Evolutionary conservation across 78 protist genomes (phyloP), one percentile per base, ranked within the genome.

Genomic region (Guillardia theta): DNA sequence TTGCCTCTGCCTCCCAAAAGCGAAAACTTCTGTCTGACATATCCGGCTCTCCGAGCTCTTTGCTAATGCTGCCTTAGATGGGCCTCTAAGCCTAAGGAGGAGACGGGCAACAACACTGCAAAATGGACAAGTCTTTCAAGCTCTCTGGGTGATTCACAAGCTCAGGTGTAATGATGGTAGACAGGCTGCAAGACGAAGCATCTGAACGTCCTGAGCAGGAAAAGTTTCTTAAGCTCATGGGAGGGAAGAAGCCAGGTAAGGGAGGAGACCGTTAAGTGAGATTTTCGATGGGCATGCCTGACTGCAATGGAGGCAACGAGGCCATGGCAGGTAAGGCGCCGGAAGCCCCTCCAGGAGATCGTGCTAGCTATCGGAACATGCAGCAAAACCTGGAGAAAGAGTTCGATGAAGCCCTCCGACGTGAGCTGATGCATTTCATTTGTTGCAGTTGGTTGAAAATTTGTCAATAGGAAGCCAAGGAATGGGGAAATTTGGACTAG

Each of bases 181-280:
- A n/a, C n/a, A n/a, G n/a, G 70, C 70, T 27, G 70, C 70, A 58
- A 30, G 39, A 27, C 39, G 70, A 30, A 8, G 70, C 70, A 30
- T 24, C 70, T 24, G 39, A 27, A 24, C 39, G 70, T 8, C 39
- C 39, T 8, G 70, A 58, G 87, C 87, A 70, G 87, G 87, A 70
- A 37, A 70, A 70, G 87, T 70, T 70, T 15, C 33, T 70, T 27
- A 70, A 70, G 87, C 87, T 70, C 87, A 70, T 70, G 87, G 87
- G 87, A 22, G 87, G 87, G 47, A 70, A 70, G 87, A 70, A 70
- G 44, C 47, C 87, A 9, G 70, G 70, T 58, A 15, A 15, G 58
- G 58, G 58, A 15, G 10, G 58, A 15, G 58, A 15, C 30, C 15
- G 58, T 10, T 10, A 15, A 15, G 58, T 50, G 58, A 15, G 58